Conservation (phyloP, 805 yeast species). For the Tanozyma kutaoensis region DNA sequence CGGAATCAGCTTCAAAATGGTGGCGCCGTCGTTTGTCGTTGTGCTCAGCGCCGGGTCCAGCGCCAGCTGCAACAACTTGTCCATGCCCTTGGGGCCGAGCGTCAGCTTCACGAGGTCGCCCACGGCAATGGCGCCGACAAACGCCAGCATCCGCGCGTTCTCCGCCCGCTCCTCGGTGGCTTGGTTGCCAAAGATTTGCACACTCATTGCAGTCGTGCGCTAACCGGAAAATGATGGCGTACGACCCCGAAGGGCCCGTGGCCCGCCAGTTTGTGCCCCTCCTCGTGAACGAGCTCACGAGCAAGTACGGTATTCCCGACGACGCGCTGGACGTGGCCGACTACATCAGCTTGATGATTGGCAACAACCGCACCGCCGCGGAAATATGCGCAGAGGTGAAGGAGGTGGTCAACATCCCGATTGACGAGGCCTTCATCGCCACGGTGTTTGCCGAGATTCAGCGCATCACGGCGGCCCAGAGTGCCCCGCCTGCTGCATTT, state of each 20-base stretch:
- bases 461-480: constrained; percentile 1
- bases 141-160: constrained; percentile 93
- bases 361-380: constrained; percentile 48
- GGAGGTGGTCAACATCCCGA: constrained; percentile 46
- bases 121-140: constrained; percentile 98
- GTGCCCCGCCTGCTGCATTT: constrained; percentile 2
- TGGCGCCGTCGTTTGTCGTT: constrained; percentile 97
- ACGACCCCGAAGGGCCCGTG: constrained; percentile 26
- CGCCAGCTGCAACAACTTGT: constrained; percentile 81
- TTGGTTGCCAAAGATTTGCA: constrained; percentile 92
- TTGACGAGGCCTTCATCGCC: constrained; percentile 43
- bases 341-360: constrained; percentile 24
- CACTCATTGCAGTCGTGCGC: constrained; percentile 36
- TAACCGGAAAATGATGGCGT: too few species aligned
- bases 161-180: constrained; percentile 97
- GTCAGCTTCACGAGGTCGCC: constrained; percentile 94
- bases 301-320: constrained; percentile 19
- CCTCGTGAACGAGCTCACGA: constrained; percentile 21
- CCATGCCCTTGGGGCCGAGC: constrained; percentile 98
- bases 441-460: constrained; percentile 44
- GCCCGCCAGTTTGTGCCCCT: constrained; percentile 21
- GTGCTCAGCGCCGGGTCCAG: constrained; percentile 55
- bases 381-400: constrained; percentile 51
- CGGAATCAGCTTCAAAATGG: constrained; percentile 86
- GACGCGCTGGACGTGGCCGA: constrained; percentile 18